Percentiles rank a stretch among this genome's conserved stretches.
Conservation (phyloP, 2,329 filamentous ascomycete genomes). For the Scopulariopsis brevicaulis region DNA sequence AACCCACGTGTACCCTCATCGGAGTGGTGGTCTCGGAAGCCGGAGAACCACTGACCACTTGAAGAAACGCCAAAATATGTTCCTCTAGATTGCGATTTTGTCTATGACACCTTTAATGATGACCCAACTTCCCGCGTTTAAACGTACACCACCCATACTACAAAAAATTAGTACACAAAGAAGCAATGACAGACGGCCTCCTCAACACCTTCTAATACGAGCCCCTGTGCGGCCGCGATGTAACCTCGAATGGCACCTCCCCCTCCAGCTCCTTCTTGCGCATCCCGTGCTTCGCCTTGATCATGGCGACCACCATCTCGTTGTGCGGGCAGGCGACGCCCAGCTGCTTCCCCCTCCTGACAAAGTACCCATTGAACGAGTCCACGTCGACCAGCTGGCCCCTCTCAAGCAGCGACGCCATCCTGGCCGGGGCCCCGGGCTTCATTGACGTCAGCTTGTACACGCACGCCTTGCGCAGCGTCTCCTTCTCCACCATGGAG, state of each 20-base stretch:
- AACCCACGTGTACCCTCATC: too few relatives aligned
- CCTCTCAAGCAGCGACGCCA: slow-evolving; percentile 53
- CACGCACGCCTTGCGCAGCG: slow-evolving; percentile 50
- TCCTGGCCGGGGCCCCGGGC: slow-evolving; percentile 40
- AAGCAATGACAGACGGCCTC: neutral
- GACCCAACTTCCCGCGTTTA: neutral
- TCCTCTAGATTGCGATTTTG: too few relatives aligned
- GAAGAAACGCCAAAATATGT: too few relatives aligned
- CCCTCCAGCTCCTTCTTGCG: slow-evolving; percentile 18
- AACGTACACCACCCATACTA: slow-evolving; percentile 3
- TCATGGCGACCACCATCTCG: slow-evolving; percentile 58
- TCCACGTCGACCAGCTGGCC: slow-evolving; percentile 64
- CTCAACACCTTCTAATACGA: neutral
- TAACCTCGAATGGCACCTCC: slow-evolving; percentile 22
- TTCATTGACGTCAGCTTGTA: slow-evolving; percentile 45
- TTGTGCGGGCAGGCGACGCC: slow-evolving; percentile 65
- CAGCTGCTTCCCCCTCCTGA: slow-evolving; percentile 58
- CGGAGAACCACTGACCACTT: too few relatives aligned
- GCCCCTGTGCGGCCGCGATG: slow-evolving; percentile 11
- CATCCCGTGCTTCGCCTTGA: slow-evolving; percentile 53
- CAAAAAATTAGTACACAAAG: slow-evolving; percentile 5
- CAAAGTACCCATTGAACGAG: slow-evolving; percentile 82
- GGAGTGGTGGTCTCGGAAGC: too few relatives aligned
- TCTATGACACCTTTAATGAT: neutral
- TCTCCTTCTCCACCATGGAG: slow-evolving; percentile 43